These are phyloP conservation scores for Chlamydomonas sphaeroides DNA, from an alignment of 139 green algal species.

Conservation along the genomic window DNA sequence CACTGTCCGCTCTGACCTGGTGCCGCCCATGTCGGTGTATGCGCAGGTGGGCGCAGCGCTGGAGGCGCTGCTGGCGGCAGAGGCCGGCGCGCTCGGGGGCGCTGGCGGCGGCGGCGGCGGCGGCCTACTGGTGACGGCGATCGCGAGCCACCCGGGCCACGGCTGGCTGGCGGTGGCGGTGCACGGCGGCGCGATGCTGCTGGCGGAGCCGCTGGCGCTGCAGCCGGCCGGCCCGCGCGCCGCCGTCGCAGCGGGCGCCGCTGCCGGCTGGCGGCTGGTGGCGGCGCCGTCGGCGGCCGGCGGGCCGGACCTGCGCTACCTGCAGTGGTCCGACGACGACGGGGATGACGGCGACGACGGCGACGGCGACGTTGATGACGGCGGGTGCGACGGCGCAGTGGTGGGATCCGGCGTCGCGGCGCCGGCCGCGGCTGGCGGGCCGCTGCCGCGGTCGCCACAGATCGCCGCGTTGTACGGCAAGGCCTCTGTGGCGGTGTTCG, in stretches of 20 bases:
- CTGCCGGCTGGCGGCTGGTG: neutral
- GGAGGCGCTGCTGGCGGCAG: neutral
- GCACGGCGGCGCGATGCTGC: neutral
- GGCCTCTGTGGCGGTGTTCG: no score
- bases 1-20: no score
- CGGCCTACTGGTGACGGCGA: neutral
- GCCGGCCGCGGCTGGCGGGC: neutral
- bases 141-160: neutral
- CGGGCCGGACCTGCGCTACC: neutral
- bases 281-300: neutral
- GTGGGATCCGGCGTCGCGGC: neutral
- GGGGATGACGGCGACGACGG: no score
- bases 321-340: constrained; percentile 10
- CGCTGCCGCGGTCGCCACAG: no score
- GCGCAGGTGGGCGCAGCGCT: constrained; percentile 9
- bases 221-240: neutral
- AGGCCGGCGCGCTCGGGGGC: neutral
- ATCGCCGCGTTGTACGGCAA: no score
- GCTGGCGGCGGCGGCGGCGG: no score
- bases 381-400: neutral
- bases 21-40: neutral
- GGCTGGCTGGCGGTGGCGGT: constrained; percentile 19
- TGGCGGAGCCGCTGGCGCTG: neutral
- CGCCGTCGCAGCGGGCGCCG: neutral
- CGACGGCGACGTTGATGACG: no score